A percentile compares a stretch with the other conserved stretches of the same genome.
Evolutionary conservation across 2,329 filamentous ascomycete genomes (phyloP).

Genomic region (Rhynchosporium secalis): DNA sequence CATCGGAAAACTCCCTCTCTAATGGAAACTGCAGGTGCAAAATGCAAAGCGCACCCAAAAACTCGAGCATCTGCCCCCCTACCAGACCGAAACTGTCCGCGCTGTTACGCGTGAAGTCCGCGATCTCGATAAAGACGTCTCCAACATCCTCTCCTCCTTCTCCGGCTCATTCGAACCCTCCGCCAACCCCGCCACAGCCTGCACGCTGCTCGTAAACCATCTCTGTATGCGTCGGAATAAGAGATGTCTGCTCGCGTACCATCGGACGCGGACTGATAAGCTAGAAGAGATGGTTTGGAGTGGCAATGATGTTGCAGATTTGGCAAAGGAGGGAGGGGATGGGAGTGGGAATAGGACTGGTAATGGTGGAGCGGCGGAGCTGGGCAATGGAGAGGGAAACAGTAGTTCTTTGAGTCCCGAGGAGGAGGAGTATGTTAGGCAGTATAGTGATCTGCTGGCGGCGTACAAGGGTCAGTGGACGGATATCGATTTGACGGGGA

Average conservation of each 20-base stretch:
- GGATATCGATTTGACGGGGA: conserved; percentile 92
- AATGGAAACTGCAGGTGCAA: conserved; percentile 63
- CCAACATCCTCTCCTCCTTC: conserved; percentile 76
- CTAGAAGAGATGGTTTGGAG: conserved; percentile 93
- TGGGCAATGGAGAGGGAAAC: conserved; percentile 49
- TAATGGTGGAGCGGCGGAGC: conserved; percentile 31
- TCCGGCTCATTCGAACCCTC: conserved; percentile 85
- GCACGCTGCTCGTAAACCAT: conserved; percentile 88
- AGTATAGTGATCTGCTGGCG: conserved; percentile 89
- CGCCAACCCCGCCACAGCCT: conserved; percentile 79
- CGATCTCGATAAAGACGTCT: conserved; percentile 85
- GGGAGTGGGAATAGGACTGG: conserved; percentile 39
- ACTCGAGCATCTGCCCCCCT: conserved; percentile 81
- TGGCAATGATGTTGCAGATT: conserved; percentile 78
- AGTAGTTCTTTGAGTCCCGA: conserved; percentile 87
- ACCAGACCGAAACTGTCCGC: conserved; percentile 89
- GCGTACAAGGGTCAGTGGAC: conserved; percentile 99
- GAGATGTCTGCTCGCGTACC: conserved; percentile 90
- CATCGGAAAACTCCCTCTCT: neutral
- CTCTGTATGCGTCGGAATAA: conserved; percentile 96
- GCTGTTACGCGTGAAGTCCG: conserved; percentile 87
- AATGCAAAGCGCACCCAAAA: conserved; percentile 94
- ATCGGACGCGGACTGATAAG: conserved; percentile 85
- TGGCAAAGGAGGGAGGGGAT: conserved; percentile 54
- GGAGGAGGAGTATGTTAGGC: conserved; percentile 92